Conservation (phyloP, 202 grass and related monocot species). For the Brachypodium distachyon region DNA sequence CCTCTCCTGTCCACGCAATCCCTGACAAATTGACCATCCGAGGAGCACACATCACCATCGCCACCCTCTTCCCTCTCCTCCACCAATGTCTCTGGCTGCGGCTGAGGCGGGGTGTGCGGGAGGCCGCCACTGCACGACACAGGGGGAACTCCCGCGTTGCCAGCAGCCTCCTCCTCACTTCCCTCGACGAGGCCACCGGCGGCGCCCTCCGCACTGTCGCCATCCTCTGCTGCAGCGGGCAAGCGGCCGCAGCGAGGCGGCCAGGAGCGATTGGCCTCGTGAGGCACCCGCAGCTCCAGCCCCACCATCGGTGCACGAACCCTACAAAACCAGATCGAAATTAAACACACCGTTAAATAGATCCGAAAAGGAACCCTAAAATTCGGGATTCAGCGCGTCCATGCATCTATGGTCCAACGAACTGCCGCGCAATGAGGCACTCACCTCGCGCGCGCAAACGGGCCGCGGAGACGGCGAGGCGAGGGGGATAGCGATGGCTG, state of each 20-base stretch:
- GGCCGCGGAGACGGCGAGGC: neutral
- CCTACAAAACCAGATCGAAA: constrained; percentile 11
- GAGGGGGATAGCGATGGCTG: neutral
- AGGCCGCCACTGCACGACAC: neutral
- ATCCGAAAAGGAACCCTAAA: neutral
- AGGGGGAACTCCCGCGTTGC: neutral
- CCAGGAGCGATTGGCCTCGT: constrained; percentile 26
- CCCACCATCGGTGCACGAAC: neutral
- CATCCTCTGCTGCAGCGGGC: neutral
- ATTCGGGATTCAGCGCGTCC: neutral
- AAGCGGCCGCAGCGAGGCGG: constrained; percentile 28
- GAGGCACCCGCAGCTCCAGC: neutral
- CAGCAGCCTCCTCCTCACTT: neutral
- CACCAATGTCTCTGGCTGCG: neutral
- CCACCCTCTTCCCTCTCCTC: neutral
- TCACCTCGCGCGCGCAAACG: neutral
- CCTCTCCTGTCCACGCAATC: neutral
- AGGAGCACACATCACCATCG: neutral
- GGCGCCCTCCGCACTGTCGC: neutral
- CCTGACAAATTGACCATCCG: neutral
- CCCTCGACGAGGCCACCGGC: neutral
- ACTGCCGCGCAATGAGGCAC: too few species aligned
- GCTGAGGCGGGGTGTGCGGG: neutral
- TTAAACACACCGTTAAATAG: neutral
- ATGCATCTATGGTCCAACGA: too few species aligned